Base-by-base conservation (phyloP, 2,329 filamentous ascomycete genomes). In the Zymoseptoria brevis region DNA sequence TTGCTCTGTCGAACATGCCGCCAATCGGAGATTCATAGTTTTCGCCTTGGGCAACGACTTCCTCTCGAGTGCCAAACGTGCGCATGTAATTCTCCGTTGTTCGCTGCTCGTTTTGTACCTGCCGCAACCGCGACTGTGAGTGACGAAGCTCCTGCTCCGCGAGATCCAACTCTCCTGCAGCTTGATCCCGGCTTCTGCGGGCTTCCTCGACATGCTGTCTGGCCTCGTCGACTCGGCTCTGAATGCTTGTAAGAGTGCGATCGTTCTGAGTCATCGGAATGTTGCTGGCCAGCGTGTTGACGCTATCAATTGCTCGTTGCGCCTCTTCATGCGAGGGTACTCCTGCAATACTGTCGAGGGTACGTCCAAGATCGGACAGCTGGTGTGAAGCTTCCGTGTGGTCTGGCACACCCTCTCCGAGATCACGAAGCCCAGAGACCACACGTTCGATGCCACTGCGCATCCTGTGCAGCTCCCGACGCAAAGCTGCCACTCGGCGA, bases 1-100 rank as follows among this genome's bases (percentile, higher is more conserved):
- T 72, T 1, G 78, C 77, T 54, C 77, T 66, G 19, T 69, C 74
- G 65, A 78, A 80, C 75, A 80, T 76, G 60, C 73, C 72, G 19
- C 75, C 73, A 11, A 80, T 75, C 0, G 78, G 78, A n/a, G 75
- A 77, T 57, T 77, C 74, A 62, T 80, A 80, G 30, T 77, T 74
- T 3, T 78, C 76, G n/a, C 72, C 73, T 59, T 72, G 69, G 3
- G 72, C 73, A n/a, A 76, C 68, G 55, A 80, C 71, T 9, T 80
- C 77, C 61, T 80, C 78, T 9, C 77, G 67, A 0, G 75, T 75
- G 13, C 78, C 78, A 59, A 79, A 80, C 0, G 79, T 65, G 8
- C 77, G 71, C 54, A 70, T 67, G 58, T 73, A 74, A 53, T 74
- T 74, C 54, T 75, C 72, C 4, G 69, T 67, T 3, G 70, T 72